A percentile compares a stretch with the other conserved stretches of the same genome.
Conservation (phyloP, 768 basidiomycete genomes). For the Epithele typhae region DNA sequence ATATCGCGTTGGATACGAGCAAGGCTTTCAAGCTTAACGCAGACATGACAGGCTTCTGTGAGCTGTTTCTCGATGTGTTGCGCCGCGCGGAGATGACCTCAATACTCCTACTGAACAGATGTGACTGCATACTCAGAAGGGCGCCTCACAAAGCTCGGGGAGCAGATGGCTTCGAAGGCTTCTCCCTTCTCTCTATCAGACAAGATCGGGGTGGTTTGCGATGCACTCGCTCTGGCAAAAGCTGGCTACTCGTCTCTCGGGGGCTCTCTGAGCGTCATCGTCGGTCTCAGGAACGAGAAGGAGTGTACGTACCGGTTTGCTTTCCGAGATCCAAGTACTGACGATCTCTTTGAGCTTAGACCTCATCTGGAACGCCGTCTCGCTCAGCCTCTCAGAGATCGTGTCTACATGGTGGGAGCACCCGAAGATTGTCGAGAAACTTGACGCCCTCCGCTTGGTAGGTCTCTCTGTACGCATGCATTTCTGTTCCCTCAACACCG, state of each 20-base stretch:
- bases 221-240: slow-evolving; percentile 74
- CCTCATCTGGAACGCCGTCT: slow-evolving; percentile 77
- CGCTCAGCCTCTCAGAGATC: slow-evolving; percentile 49
- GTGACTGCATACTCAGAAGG: slow-evolving; percentile 85
- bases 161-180: slow-evolving; percentile 65
- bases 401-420: slow-evolving; percentile 84
- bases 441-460: slow-evolving; percentile 62
- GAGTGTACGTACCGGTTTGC: slow-evolving; percentile 75
- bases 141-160: slow-evolving; percentile 71
- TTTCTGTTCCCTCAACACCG: not conserved
- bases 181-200: slow-evolving; percentile 78
- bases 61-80: slow-evolving; percentile 25
- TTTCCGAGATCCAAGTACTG: too few species aligned
- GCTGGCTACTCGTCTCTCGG: slow-evolving; percentile 78
- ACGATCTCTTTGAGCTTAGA: slow-evolving; percentile 37
- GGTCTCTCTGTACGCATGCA: slow-evolving; percentile 15
- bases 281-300: slow-evolving; percentile 65
- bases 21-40: slow-evolving; percentile 89
- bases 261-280: slow-evolving; percentile 68
- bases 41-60: slow-evolving; percentile 85
- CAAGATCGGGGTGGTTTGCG: slow-evolving; percentile 86
- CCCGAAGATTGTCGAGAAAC: slow-evolving; percentile 40
- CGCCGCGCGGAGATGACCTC: not conserved
- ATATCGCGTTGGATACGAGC: slow-evolving; percentile 67
- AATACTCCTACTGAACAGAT: slow-evolving; percentile 36